Percentiles rank a stretch among this genome's conserved stretches.
These are phyloP conservation scores for Xylariales sp. DNA, from an alignment of 2,329 filamentous ascomycete species.

Conservation along the genomic window DNA sequence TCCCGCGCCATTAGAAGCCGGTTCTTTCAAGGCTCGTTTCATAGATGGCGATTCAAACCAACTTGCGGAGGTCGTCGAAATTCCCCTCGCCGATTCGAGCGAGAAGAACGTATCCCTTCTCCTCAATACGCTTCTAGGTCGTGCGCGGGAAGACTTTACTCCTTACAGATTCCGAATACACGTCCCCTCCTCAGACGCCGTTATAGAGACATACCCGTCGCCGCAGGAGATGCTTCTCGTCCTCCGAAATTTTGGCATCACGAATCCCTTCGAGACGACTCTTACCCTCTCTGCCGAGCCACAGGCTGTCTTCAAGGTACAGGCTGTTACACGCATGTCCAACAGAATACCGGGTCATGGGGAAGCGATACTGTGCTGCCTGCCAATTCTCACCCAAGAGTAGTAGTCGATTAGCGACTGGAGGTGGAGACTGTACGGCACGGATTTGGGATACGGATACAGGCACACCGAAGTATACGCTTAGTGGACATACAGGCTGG, in stretches of 20 bases:
- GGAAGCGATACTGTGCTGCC: constrained; percentile 80
- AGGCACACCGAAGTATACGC: constrained; percentile 78
- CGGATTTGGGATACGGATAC: constrained; percentile 94
- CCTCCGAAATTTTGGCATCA: constrained; percentile 51
- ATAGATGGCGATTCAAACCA: constrained; percentile 73
- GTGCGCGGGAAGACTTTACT: constrained; percentile 57
- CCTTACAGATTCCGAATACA: constrained; percentile 59
- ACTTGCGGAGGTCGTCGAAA: constrained; percentile 63
- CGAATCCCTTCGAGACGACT: constrained; percentile 53
- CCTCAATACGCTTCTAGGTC: constrained; percentile 76
- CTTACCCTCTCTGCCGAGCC: constrained; percentile 61
- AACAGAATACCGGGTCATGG: constrained; percentile 87
- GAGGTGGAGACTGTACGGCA: constrained; percentile 86
- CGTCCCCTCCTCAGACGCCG: constrained; percentile 46
- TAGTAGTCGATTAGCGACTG: constrained; percentile 76
- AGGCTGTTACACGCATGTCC: constrained; percentile 84
- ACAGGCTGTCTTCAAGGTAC: constrained; percentile 90
- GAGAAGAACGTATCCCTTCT: constrained; percentile 87
- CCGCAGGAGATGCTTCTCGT: constrained; percentile 46
- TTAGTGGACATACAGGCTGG: constrained; percentile 87
- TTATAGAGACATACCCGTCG: constrained; percentile 52
- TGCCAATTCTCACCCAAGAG: constrained; percentile 79
- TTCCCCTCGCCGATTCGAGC: constrained; percentile 78
- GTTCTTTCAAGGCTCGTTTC: constrained; percentile 82
- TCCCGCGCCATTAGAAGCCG: constrained; percentile 61